Evolutionary conservation across 306 rosid genomes (phyloP).

Genomic region (Rosa lucieae): DNA sequence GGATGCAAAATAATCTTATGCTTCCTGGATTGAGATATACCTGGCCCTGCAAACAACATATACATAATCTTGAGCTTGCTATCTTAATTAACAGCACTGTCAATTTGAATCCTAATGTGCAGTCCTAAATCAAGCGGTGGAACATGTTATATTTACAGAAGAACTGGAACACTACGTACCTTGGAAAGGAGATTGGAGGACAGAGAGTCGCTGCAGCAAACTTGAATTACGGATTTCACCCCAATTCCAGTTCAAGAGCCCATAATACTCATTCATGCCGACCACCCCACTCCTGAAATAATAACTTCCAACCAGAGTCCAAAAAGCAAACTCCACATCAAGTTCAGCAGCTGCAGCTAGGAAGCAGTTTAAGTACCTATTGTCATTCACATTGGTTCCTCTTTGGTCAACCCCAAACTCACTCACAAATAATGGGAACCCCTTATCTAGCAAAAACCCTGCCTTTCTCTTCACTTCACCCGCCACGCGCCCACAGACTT

Average conservation of each 20-base stretch:
- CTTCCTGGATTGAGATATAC: conserved; percentile 19
- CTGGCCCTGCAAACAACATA: conserved; percentile 55
- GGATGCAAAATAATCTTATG: conserved; percentile 74
- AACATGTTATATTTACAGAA: neutral
- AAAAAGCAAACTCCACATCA: conserved; percentile 80
- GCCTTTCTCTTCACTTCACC: conserved; percentile 48
- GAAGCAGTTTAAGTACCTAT: conserved; percentile 74
- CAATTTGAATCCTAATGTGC: neutral
- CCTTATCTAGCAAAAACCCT: conserved; percentile 59
- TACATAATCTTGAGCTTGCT: neutral
- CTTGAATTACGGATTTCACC: conserved; percentile 42
- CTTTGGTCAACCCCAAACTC: conserved; percentile 80
- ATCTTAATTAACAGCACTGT: neutral
- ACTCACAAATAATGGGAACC: conserved; percentile 76
- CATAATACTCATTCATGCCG: conserved; percentile 75
- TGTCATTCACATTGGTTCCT: conserved; percentile 78
- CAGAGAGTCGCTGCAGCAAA: conserved; percentile 50
- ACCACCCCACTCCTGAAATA: conserved; percentile 64
- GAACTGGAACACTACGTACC: conserved; percentile 35
- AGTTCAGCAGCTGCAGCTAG: conserved; percentile 59
- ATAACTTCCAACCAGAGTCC: conserved; percentile 89
- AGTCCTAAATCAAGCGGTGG: neutral
- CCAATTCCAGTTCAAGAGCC: conserved; percentile 64
- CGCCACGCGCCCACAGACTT: conserved; percentile 72
- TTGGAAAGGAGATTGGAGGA: conserved; percentile 73